These are phyloP conservation scores for Trypanosoma melophagium DNA, from an alignment of 208 protist genomes.

Conservation along the genomic window DNA sequence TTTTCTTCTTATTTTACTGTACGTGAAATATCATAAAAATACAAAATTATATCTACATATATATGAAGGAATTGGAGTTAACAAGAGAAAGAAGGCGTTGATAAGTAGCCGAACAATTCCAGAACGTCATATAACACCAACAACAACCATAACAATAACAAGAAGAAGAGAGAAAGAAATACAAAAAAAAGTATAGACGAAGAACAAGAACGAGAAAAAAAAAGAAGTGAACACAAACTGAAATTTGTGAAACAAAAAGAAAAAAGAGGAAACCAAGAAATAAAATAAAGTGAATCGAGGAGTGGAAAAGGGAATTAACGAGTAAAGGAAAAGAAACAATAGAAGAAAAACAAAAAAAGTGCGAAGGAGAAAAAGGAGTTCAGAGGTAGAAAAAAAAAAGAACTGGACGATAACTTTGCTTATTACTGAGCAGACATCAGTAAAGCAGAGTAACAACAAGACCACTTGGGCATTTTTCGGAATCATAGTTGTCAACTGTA, in stretches of 20 bases:
- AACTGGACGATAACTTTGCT: too few species aligned
- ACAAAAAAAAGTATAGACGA: neutral
- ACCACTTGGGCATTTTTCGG: too few species aligned
- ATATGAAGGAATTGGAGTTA: neutral
- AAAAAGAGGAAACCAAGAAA: slow-evolving; percentile 6
- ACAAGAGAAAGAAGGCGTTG: too few species aligned
- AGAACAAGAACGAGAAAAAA: neutral
- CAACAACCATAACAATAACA: neutral
- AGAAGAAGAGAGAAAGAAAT: neutral
- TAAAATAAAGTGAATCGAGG: neutral
- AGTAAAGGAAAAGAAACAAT: slow-evolving; percentile 8
- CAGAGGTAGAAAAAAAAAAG: too few species aligned
- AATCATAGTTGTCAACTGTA: too few species aligned
- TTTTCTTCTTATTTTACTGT: slow-evolving; percentile 5
- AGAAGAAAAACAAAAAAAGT: slow-evolving; percentile 7
- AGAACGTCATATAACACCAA: too few species aligned
- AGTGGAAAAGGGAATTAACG: slow-evolving; percentile 4
- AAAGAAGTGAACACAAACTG: neutral
- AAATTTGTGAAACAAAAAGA: neutral
- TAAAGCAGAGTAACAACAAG: too few species aligned
- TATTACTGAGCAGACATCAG: too few species aligned
- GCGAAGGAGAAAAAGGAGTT: neutral
- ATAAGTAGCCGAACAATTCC: too few species aligned
- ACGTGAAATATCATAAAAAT: too few species aligned
- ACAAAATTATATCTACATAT: slow-evolving; percentile 6